Evolutionary conservation across 2,329 filamentous ascomycete genomes (phyloP).

Genomic region (Dothidotthia symphoricarpi): DNA sequence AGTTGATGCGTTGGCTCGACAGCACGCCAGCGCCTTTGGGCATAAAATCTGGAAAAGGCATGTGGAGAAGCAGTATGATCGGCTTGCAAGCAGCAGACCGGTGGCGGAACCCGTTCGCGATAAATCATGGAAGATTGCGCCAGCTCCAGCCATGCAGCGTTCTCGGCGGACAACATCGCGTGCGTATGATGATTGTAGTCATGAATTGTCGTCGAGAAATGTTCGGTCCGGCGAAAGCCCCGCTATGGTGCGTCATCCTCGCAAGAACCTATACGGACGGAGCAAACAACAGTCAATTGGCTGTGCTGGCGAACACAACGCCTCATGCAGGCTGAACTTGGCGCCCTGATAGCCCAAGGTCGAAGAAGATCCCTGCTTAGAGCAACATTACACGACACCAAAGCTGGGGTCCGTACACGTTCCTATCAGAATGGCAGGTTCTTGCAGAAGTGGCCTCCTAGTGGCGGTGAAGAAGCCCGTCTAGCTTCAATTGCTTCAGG

Average conservation of each 20-base stretch:
- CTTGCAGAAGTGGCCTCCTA: slow-evolving; percentile 9
- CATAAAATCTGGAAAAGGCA: slow-evolving; percentile 42
- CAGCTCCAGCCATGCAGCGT: slow-evolving; percentile 12
- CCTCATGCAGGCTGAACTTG: slow-evolving; percentile 23
- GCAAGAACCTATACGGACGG: slow-evolving; percentile 15
- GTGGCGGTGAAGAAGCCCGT: slow-evolving; percentile 23
- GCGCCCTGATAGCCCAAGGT: slow-evolving; percentile 19
- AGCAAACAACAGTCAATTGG: slow-evolving; percentile 23
- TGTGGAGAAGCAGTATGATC: slow-evolving; percentile 31
- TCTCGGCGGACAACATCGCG: slow-evolving; percentile 14
- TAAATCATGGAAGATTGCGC: slow-evolving; percentile 12
- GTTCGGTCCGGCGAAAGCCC: slow-evolving; percentile 28
- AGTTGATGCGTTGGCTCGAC: slow-evolving; percentile 45
- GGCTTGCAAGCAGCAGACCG: slow-evolving; percentile 29
- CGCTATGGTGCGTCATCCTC: slow-evolving; percentile 32
- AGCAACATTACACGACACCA: slow-evolving; percentile 25
- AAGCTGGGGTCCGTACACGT: slow-evolving; percentile 18
- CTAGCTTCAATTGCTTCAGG: slow-evolving; percentile 18
- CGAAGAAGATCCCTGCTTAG: slow-evolving; percentile 16
- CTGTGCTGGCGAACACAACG: slow-evolving; percentile 23
- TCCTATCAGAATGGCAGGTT: slow-evolving; percentile 10
- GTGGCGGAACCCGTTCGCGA: slow-evolving; percentile 20
- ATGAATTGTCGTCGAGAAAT: slow-evolving; percentile 25
- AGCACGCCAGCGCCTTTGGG: slow-evolving; percentile 40
- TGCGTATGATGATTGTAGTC: slow-evolving; percentile 15